Conservation (phyloP, 164 flowering plant species). For the Tinospora cordifolia region DNA sequence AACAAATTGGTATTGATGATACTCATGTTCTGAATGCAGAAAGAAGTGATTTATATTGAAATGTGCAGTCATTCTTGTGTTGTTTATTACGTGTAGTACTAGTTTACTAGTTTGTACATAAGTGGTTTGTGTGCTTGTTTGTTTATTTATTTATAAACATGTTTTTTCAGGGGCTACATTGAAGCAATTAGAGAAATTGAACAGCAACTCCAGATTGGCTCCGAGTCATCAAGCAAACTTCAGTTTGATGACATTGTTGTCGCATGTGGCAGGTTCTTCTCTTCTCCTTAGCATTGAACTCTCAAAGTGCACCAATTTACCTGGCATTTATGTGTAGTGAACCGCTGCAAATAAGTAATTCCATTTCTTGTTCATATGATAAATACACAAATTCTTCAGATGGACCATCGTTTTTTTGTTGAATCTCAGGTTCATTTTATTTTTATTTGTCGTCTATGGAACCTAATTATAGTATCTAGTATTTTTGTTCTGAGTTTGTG, state of each 20-base stretch:
- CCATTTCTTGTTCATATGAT: no score
- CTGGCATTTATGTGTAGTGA: not conserved
- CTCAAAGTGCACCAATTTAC: not conserved
- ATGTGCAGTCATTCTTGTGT: no score
- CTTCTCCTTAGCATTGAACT: constrained; percentile 5
- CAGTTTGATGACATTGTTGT: constrained; percentile 76
- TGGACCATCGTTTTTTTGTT: no score
- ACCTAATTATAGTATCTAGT: not conserved
- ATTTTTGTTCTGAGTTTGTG: constrained; percentile 3
- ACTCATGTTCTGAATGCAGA: no score
- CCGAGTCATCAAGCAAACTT: constrained; percentile 10
- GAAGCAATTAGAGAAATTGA: constrained; percentile 83
- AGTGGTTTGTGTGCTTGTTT: no score
- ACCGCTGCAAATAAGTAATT: not conserved
- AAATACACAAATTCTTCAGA: not conserved
- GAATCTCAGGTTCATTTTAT: no score
- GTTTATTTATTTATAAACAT: not conserved
- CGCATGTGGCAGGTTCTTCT: constrained; percentile 84
- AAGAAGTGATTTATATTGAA: no score
- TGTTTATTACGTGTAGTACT: no score
- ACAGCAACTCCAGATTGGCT: constrained; percentile 40
- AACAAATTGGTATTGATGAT: no score
- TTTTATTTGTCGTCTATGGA: no score
- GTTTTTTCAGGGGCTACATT: constrained; percentile 60
- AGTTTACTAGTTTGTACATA: no score